Evolutionary conservation across 1,139 yeast species (phyloP), one percentile per base, ranked within the genome.

Genomic region (Entelexis sorbosivorans): DNA sequence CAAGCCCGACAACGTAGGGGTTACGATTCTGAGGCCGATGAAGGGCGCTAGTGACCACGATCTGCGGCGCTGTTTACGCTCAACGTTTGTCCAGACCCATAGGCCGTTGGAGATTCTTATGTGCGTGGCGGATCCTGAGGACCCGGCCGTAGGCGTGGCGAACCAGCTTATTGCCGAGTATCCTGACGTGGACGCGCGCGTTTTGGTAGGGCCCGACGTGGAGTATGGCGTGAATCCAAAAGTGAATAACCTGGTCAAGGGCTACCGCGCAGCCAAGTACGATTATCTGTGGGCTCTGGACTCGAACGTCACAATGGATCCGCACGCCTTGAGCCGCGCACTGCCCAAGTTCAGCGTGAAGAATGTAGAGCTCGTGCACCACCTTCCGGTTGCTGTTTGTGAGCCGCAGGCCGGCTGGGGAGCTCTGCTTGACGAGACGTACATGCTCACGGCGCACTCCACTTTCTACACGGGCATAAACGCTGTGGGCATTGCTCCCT

Each of bases 201-300:
- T 87, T 6, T 64, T 86, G 54, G 65, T 82, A 1, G 77, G 72
- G 22, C 66, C 69, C 36, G 69, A 66, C 36, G n/a, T 5, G 5
- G 65, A 66, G 59, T 82, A 71, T 60, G 96, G 95, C 0, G 94
- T 95, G 2, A 87, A 87, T 62, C 96, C 96, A 11, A 87, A 87
- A 66, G 85, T 87, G 52, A 86, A 86, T 67, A 87, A 87, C 65
- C 70, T 87, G 47, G 79, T 89, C 19, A 84, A 84, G 64, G 95
- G 95, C 3, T 85, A 82, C 62, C 64, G 69, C 43, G 66, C 67
- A 1, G 89, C 95, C 14, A 76, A 78, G 59, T 71, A 78, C 64
- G 95, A 87, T 63, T 75, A 83, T 32, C 60, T 87, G 14, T 87
- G 96, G 96, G 78, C 86, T n/a, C 73, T 85, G 69, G 96, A 87